Percentiles rank a stretch among this genome's conserved stretches.
Conservation (phyloP, 192 early-diverging fungal genomes). For the Funneliformis geosporum region DNA sequence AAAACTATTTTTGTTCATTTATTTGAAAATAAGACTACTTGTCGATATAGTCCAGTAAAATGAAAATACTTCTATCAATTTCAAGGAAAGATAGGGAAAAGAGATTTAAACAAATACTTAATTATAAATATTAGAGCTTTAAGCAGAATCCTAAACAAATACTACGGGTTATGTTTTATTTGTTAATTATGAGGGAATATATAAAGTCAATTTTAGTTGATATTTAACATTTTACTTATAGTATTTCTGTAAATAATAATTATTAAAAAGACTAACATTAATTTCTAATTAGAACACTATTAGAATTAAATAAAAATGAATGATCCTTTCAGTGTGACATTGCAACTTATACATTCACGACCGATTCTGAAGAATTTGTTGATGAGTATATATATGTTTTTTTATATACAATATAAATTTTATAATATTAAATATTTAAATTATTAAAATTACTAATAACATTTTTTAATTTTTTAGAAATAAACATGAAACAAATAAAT, state of each 20-base stretch:
- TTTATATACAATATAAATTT: not conserved
- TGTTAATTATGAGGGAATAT: not conserved
- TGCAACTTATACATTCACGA: not conserved
- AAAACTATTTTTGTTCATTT: conserved; percentile 1
- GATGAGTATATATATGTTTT: not conserved
- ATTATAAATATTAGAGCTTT: not conserved
- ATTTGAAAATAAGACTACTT: not conserved
- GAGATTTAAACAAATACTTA: not conserved
- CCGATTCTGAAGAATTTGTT: not conserved
- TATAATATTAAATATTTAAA: too few relatives aligned
- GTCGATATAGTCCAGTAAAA: not conserved
- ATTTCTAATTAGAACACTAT: not conserved
- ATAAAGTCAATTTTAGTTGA: not conserved
- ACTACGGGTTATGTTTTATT: not conserved
- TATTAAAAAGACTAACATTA: too few relatives aligned
- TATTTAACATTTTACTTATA: not conserved
- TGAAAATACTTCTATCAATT: not conserved
- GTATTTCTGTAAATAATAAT: too few relatives aligned
- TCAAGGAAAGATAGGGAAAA: not conserved
- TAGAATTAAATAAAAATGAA: not conserved
- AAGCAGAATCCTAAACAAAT: not conserved
- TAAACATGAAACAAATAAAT: not conserved
- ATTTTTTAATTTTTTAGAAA: not conserved
- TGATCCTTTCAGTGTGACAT: not conserved
- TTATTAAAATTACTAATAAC: too few relatives aligned